These are phyloP conservation scores for Actinidia arguta DNA, from an alignment of 179 eudicot genomes.

Conservation along the genomic window DNA sequence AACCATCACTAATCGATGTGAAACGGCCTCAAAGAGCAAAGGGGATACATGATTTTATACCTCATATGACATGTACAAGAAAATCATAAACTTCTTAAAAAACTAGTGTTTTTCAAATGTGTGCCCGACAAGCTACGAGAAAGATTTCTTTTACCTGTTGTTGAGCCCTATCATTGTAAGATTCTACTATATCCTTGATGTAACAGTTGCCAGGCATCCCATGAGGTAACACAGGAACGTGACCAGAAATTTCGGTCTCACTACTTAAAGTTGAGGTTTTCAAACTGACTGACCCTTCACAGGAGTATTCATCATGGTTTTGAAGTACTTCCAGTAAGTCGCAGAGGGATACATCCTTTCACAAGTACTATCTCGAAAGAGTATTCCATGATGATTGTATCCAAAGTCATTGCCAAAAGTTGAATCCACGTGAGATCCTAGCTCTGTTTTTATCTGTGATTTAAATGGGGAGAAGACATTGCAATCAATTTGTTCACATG, in stretches of 20 bases:
- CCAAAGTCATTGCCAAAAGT: conserved; percentile 42
- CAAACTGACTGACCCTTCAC: conserved; percentile 11
- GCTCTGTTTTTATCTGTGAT: conserved; percentile 10
- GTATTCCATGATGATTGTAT: conserved; percentile 25
- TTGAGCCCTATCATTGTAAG: not conserved
- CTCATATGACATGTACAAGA: too few species aligned
- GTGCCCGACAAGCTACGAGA: not conserved
- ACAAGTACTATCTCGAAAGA: conserved; percentile 40
- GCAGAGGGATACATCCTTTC: conserved; percentile 37
- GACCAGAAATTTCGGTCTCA: not conserved
- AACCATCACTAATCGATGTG: too few species aligned
- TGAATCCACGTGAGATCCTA: conserved; percentile 23
- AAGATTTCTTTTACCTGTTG: not conserved
- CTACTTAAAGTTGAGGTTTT: not conserved
- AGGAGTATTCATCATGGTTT: conserved; percentile 13
- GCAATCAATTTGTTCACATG: conserved; percentile 15
- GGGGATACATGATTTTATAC: too few species aligned
- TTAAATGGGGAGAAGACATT: conserved; percentile 17
- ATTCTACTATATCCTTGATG: not conserved
- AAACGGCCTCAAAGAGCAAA: too few species aligned
- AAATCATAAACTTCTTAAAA: too few species aligned
- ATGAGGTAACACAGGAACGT: not conserved
- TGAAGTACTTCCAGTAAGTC: conserved; percentile 28
- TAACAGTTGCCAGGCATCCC: conserved; percentile 12
- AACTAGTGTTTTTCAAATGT: not conserved